Base-by-base conservation (phyloP, 768 basidiomycete species). In the Mycena capillaripes region DNA sequence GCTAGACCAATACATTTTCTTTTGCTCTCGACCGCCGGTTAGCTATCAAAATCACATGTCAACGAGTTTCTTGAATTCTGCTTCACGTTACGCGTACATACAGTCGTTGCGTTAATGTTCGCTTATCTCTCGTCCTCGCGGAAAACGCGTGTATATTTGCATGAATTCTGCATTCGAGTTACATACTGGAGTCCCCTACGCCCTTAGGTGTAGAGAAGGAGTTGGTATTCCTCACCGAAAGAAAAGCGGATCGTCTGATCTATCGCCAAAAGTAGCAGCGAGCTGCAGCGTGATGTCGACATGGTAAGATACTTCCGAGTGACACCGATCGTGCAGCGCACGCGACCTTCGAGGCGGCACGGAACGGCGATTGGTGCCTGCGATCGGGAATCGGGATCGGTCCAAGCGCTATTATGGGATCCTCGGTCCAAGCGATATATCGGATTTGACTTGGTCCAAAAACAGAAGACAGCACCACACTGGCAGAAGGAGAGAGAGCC, bases 11-110 rank as follows among this genome's bases (percentile, higher is more conserved):
- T 44, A 6, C 34, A 58, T 8, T 4, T 34, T 23, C 30, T 40
- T 38, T 7, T 16, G 12, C 34, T 58, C 21, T 29, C 30, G 52
- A 55, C 32, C 16, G 30, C 9, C 38, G 38, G 38, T 38, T 38
- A 38, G 16, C 36, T 10, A 23, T 50, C 46, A 63, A 4, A 52
- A 64, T 64, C 63, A 64, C 63, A 64, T 64, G 63, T 16, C 63
- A 53, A 64, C 23, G 48, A n/a, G 32, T 30, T 62, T 42, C 40
- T 42, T 48, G 36, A 40, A 40, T 44, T 61, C 30, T 12, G 29
- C 44, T 48, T 64, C 36, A 53, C 50, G 50, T 53, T 19, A 52
- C 27, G 29, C 48, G 34, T 44, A 30, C 50, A 27, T 29, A 52
- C 23, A 14, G 38, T 29, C 50, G 16, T 27, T n/a, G 38, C 38